Evolutionary conservation across 805 yeast genomes (phyloP).

Genomic region (Suhomyces prunicola): DNA sequence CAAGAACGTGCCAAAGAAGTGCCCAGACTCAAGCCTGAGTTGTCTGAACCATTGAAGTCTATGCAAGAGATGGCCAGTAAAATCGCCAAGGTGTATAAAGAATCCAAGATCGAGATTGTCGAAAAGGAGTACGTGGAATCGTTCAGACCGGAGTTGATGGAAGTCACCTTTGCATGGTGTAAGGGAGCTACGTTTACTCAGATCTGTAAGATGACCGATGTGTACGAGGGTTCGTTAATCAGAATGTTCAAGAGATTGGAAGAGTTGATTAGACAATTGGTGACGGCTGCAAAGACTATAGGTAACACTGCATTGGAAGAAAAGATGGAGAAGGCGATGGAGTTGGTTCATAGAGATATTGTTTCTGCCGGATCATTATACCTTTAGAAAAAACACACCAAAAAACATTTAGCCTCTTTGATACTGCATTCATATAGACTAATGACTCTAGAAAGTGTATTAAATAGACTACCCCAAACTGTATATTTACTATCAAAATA

Average conservation of each 20-base stretch:
- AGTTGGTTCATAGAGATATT: constrained; percentile 88
- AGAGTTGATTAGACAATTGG: constrained; percentile 87
- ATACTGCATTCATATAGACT: neutral
- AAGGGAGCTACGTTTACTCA: constrained; percentile 94
- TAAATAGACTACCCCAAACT: neutral
- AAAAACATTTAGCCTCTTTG: too few relatives aligned
- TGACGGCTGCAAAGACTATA: constrained; percentile 87
- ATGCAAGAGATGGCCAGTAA: constrained; percentile 88
- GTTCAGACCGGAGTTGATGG: constrained; percentile 93
- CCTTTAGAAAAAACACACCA: constrained; percentile 28
- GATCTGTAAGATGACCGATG: constrained; percentile 98
- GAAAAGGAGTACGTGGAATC: constrained; percentile 92
- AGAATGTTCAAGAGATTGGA: constrained; percentile 93
- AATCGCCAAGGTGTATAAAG: constrained; percentile 85
- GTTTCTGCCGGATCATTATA: constrained; percentile 96
- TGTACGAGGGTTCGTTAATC: constrained; percentile 93
- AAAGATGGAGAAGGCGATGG: constrained; percentile 84
- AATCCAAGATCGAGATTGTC: constrained; percentile 82
- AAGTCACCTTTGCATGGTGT: constrained; percentile 95
- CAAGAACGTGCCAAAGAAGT: constrained; percentile 91
- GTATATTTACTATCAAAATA: too few relatives aligned
- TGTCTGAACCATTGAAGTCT: constrained; percentile 86
- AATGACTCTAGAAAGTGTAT: neutral
- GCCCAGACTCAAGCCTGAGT: constrained; percentile 81
- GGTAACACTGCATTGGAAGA: constrained; percentile 84